Evolutionary conservation across 371 early-diverging fungal species (phyloP), one percentile per base, ranked within the genome.

Genomic region (Haplosporangium sp.): DNA sequence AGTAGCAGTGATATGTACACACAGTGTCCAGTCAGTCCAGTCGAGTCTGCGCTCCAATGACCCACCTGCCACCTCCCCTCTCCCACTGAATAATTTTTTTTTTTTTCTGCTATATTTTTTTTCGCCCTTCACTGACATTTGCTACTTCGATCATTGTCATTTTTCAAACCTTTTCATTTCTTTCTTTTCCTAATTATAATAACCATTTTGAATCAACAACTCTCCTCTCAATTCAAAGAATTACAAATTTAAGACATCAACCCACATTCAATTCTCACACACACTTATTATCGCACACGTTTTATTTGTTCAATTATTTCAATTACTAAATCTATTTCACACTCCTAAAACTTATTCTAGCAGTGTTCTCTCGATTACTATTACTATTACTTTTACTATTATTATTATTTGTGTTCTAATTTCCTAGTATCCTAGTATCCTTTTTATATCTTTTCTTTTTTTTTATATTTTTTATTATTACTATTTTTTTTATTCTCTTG

Each of bases 141-240:
- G 34, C 40, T 27, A 27, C 27, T 19, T 48, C 13, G 40, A 11
- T 17, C 40, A 17, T 44, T 34, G 44, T 19, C 27, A 35, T 44
- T 40, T 52, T 9, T 64, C 34, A 37, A 50, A 37, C 57, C 20
- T 52, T 45, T 47, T 47, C 42, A 55, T 40, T 39, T 55, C 55
- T 64, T 55, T 74, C 37, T 61, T 38, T 57, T 35, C 44, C 3
- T 4, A n/a, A 53, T 35, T 59, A 58, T 35, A 71, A 64, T 48
- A 20, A 62, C 2, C 44, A 44, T 44, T 44, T 44, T 44, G 44
- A 27, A 44, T 44, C 44, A 44, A 8, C 10, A 44, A 44, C 44
- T 44, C 44, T 44, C 44, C 61, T 13, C 42, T 42, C 61, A 27
- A 27, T 27, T 1, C 27, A 27, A 27, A 27, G 27, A 27, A 27